Evolutionary conservation across 768 basidiomycete genomes (phyloP).

Genomic region (Clathrus columnatus): DNA sequence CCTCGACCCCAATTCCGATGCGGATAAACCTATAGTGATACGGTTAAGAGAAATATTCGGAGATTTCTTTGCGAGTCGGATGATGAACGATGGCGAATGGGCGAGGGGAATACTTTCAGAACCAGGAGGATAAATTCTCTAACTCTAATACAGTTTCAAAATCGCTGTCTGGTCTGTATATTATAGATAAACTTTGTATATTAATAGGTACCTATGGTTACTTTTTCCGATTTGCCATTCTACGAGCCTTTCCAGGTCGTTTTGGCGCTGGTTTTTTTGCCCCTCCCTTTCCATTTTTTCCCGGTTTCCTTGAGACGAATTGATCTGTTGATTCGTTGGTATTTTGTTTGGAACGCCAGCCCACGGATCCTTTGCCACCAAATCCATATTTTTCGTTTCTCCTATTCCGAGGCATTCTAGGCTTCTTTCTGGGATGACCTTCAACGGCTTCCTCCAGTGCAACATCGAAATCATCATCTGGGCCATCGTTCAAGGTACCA

Average conservation of each 20-base stretch:
- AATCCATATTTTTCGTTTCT: constrained; percentile 81
- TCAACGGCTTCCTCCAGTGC: constrained; percentile 85
- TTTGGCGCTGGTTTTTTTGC: constrained; percentile 25
- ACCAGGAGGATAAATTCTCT: constrained; percentile 1
- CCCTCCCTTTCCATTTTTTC: constrained; percentile 24
- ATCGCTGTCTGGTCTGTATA: background rate
- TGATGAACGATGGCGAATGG: constrained; percentile 56
- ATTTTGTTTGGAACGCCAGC: constrained; percentile 69
- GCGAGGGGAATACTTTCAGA: constrained; percentile 42
- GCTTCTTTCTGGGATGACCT: constrained; percentile 42
- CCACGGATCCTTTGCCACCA: constrained; percentile 42
- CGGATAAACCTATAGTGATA: constrained; percentile 37
- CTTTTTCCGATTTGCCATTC: constrained; percentile 9
- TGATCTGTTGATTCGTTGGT: constrained; percentile 73
- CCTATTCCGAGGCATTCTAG: constrained; percentile 43
- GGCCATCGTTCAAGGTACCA: constrained; percentile 62
- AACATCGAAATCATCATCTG: constrained; percentile 71
- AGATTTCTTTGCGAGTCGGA: constrained; percentile 47
- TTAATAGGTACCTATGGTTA: background rate
- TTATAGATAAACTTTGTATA: background rate
- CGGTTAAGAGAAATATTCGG: constrained; percentile 51
- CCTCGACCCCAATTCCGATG: constrained; percentile 39
- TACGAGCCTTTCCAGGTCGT: constrained; percentile 21
- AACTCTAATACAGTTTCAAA: background rate
- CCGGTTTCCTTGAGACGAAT: constrained; percentile 39